Percentiles rank a stretch among this genome's conserved stretches.
phyloP scores from a whole-genome alignment of 1,139 yeast species.

The Nakaseomyces sp. region DNA sequence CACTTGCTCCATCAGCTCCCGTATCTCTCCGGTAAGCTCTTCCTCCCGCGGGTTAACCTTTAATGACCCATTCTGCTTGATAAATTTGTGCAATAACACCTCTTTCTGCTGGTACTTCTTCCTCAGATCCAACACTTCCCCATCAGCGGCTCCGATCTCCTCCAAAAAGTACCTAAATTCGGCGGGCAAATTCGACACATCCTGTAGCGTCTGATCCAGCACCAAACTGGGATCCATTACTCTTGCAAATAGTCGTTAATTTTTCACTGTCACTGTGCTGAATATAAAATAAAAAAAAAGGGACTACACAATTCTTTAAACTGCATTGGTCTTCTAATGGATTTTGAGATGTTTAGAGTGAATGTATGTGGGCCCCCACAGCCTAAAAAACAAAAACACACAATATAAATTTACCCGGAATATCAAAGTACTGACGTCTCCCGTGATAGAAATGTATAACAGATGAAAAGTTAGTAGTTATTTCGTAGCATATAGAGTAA shows the following conservation, averaged over 20 bases:
- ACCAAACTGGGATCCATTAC: constrained; percentile 66
- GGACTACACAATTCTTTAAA: no score
- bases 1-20: constrained; percentile 57
- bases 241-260: not conserved
- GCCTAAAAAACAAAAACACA: no score
- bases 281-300: no score
- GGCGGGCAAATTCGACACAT: constrained; percentile 78
- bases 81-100: constrained; percentile 69
- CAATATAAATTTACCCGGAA: no score
- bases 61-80: constrained; percentile 74
- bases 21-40: constrained; percentile 55
- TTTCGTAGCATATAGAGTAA: no score
- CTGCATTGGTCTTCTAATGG: no score
- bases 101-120: constrained; percentile 67
- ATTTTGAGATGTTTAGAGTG: no score
- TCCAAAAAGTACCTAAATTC: constrained; percentile 76
- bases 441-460: no score
- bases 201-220: constrained; percentile 66
- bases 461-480: no score
- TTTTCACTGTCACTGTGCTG: no score
- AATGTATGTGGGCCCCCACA: no score
- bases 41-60: constrained; percentile 78
- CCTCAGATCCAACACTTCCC: constrained; percentile 55
- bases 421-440: no score
- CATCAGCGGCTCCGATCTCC: constrained; percentile 67